Evolutionary conservation across 768 basidiomycete species (phyloP).

Genomic region (Leucocoprinus birnbaumii): DNA sequence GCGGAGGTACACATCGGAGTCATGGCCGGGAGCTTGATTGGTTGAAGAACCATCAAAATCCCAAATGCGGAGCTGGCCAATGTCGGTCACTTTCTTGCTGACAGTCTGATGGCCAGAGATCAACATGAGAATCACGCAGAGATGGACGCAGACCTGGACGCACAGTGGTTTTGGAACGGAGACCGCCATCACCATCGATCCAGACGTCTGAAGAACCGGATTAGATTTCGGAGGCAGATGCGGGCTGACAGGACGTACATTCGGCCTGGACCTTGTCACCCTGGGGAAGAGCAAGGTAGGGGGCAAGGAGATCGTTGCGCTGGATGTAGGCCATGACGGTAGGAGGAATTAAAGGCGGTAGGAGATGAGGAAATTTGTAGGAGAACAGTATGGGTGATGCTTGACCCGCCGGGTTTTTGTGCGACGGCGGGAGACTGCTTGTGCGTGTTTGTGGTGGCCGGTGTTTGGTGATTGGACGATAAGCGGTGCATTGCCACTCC

Average conservation of each 20-base stretch:
- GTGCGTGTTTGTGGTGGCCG: conserved; percentile 26
- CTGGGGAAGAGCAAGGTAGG: conserved; percentile 86
- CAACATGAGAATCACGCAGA: conserved; percentile 8
- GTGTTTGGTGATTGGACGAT: conserved; percentile 50
- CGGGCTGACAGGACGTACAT: conserved; percentile 44
- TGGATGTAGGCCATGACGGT: conserved; percentile 40
- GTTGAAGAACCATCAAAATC: conserved; percentile 99
- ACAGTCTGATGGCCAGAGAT: conserved; percentile 59
- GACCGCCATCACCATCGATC: conserved; percentile 93
- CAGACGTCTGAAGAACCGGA: conserved; percentile 73
- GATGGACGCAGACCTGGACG: conserved; percentile 25
- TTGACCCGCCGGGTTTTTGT: conserved; percentile 23
- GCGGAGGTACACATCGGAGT: conserved; percentile 98
- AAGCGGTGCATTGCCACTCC: conserved; percentile 21
- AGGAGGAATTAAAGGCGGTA: conserved; percentile 14
- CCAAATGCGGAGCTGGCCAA: conserved; percentile 93
- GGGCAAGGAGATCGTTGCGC: conserved; percentile 83
- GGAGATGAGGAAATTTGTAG: conserved; percentile 20
- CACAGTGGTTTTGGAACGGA: conserved; percentile 96
- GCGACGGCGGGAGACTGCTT: conserved; percentile 21
- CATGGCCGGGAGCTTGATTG: conserved; percentile 91
- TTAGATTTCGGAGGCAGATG: conserved; percentile 17
- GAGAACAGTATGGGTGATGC: conserved; percentile 19
- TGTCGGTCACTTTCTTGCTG: conserved; percentile 79
- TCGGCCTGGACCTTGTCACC: conserved; percentile 94